Evolutionary conservation across 495 filamentous ascomycete species (phyloP).

Genomic region (Penicillium egyptiacum): DNA sequence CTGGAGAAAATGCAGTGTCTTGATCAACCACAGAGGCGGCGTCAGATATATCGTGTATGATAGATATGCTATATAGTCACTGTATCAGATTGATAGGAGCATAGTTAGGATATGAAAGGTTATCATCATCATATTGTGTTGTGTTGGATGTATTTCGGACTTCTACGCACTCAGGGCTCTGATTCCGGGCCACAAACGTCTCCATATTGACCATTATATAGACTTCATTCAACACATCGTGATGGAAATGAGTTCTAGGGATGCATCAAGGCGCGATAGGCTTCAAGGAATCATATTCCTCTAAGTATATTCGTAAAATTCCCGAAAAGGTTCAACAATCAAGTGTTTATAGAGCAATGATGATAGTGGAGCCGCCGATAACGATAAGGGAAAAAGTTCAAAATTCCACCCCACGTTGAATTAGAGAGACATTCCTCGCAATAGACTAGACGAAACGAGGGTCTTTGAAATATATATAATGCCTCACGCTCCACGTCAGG

Average conservation of each 20-base stretch:
- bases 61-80: not conserved
- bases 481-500: constrained; percentile 15
- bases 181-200: not conserved
- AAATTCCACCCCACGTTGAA: constrained; percentile 13
- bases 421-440: not conserved
- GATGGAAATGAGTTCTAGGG: not conserved
- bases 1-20: not conserved
- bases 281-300: not conserved
- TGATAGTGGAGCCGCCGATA: constrained; percentile 9
- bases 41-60: not conserved
- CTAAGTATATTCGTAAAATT: not conserved
- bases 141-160: not conserved
- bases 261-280: not conserved
- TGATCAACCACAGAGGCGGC: not conserved
- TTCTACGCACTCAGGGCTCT: not conserved
- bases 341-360: not conserved
- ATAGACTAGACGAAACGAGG: not conserved
- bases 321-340: not conserved
- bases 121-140: not conserved
- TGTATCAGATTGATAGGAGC: not conserved
- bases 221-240: not conserved
- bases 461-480: constrained; percentile 6
- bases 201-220: not conserved
- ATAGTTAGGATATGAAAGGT: not conserved
- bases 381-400: constrained; percentile 15